Conservation (phyloP, 305 asterid species). For the Solanum hybrid region DNA sequence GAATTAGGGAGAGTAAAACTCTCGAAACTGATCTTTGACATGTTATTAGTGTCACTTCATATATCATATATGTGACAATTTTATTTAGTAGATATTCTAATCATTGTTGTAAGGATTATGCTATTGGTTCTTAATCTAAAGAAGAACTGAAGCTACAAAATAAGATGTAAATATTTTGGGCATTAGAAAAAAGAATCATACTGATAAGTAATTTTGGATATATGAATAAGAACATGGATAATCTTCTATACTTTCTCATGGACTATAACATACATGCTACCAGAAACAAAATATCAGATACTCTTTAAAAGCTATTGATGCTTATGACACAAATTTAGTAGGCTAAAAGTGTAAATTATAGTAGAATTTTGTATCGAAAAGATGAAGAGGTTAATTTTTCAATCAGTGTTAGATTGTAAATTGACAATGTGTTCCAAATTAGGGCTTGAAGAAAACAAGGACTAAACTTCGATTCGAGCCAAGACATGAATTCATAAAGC, state of each 20-base stretch:
- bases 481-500: conserved; percentile 39
- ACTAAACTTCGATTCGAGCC: conserved; percentile 84
- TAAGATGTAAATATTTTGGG: neutral
- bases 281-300: neutral
- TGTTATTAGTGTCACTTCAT: too few relatives aligned
- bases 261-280: neutral
- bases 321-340: neutral
- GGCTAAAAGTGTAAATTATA: neutral
- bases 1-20: too few relatives aligned
- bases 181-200: neutral
- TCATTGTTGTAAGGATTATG: neutral
- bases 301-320: neutral
- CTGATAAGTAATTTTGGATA: neutral
- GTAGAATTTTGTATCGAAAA: neutral
- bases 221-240: neutral
- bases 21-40: too few relatives aligned
- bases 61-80: too few relatives aligned
- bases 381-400: neutral
- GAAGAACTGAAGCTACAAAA: neutral
- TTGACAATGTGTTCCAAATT: conserved; percentile 41
- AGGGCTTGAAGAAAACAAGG: conserved; percentile 59
- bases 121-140: neutral
- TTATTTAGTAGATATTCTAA: neutral
- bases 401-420: conserved; percentile 69
- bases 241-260: neutral